phyloP scores from a whole-genome alignment of 1,284 basidiomycete genomes.

The Rhodotorula sp. region DNA sequence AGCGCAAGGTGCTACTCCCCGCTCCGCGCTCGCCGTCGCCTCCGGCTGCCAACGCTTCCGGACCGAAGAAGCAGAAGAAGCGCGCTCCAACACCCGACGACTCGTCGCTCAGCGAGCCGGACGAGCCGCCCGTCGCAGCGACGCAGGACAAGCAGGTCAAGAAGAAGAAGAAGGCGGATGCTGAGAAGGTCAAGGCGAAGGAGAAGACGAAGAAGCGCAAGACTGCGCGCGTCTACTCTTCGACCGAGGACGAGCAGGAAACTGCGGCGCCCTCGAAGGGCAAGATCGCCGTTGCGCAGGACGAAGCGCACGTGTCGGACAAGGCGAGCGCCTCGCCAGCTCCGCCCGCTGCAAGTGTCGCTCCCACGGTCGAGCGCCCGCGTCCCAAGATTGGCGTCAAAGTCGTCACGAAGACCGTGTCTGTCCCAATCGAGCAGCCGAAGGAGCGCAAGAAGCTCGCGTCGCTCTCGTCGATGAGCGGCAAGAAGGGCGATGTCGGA shows the following conservation, averaged over 20 bases:
- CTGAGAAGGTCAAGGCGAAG: background rate
- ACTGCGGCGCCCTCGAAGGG: background rate
- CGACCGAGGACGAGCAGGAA: background rate
- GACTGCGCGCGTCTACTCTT: conserved; percentile 6
- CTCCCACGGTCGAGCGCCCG: background rate
- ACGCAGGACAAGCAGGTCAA: background rate
- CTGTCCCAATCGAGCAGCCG: background rate
- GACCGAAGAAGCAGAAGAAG: background rate
- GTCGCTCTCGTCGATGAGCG: background rate
- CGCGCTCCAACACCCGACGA: background rate
- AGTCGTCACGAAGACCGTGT: conserved; percentile 8
- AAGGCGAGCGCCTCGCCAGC: background rate
- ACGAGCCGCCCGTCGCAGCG: background rate
- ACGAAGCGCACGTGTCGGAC: background rate
- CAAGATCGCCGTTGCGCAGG: background rate
- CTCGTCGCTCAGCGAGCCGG: background rate
- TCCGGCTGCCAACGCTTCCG: background rate
- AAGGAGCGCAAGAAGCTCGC: conserved; percentile 16
- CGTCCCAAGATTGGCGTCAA: conserved; percentile 13
- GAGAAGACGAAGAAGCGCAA: conserved; percentile 26
- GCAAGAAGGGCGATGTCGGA: background rate
- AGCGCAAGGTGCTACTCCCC: conserved; percentile 3
- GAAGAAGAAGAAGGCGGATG: background rate
- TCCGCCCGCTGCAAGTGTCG: background rate
- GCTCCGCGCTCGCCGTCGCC: background rate